A percentile compares a stretch with the other conserved stretches of the same genome.
phyloP scores from a whole-genome alignment of 1,284 basidiomycete species.

The Ganoderma sp. region DNA sequence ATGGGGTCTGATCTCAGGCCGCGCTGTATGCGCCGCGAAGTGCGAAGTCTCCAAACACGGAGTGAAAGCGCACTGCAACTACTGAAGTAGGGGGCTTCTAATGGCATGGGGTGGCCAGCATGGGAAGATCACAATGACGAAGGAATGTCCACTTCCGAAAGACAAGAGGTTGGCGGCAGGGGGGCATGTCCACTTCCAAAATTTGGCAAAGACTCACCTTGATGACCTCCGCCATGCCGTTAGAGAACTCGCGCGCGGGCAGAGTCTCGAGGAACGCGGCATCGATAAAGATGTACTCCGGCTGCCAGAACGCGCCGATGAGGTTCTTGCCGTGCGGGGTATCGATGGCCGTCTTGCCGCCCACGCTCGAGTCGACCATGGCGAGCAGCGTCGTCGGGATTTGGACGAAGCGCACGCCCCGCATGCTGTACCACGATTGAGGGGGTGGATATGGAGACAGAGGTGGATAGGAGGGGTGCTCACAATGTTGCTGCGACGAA shows the following conservation, averaged over 20 bases:
- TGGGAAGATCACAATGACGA: too few species aligned
- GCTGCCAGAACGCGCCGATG: constrained; percentile 99
- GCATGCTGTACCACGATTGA: constrained; percentile 61
- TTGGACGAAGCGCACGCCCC: constrained; percentile 91
- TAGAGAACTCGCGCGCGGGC: constrained; percentile 92
- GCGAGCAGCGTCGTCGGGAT: constrained; percentile 96
- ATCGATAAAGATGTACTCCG: constrained; percentile 97
- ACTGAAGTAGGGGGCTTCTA: too few species aligned
- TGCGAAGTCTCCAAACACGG: too few species aligned
- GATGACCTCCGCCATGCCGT: constrained; percentile 98
- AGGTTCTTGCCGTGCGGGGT: constrained; percentile 97
- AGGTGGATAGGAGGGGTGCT: constrained; percentile 42
- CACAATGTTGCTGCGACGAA: constrained; percentile 99
- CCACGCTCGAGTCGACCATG: constrained; percentile 98
- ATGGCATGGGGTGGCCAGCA: too few species aligned
- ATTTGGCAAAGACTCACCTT: too few species aligned
- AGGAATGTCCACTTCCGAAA: too few species aligned
- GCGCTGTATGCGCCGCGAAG: neutral
- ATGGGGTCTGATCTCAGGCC: neutral
- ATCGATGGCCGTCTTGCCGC: constrained; percentile 98
- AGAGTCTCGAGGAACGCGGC: constrained; percentile 95
- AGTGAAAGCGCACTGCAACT: too few species aligned
- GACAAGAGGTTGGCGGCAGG: too few species aligned
- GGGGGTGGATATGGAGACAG: neutral
- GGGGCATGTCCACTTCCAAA: too few species aligned